phyloP scores from a whole-genome alignment of 306 rosid genomes.

The Bauhinia variegata region DNA sequence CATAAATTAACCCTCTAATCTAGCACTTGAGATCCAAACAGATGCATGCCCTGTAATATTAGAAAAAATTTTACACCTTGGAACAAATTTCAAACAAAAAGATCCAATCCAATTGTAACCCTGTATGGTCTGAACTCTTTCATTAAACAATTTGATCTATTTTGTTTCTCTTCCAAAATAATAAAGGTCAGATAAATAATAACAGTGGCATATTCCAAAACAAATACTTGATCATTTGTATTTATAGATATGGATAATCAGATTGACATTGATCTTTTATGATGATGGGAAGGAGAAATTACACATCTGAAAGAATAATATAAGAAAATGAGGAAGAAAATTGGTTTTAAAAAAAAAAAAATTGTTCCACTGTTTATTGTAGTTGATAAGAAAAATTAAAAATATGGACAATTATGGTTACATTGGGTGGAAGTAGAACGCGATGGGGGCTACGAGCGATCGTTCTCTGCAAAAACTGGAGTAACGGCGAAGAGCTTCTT shows the following conservation, averaged over 20 bases:
- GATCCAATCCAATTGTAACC: too few species aligned
- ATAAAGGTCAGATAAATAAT: neutral
- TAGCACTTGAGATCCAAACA: neutral
- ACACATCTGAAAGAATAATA: neutral
- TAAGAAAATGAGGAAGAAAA: neutral
- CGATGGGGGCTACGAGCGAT: neutral
- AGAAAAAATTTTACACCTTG: neutral
- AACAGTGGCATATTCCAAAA: too few species aligned
- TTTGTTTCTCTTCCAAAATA: neutral
- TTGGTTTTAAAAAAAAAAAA: neutral
- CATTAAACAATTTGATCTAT: neutral
- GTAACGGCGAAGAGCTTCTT: constrained; percentile 43
- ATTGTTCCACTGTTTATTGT: neutral
- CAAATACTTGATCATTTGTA: too few species aligned
- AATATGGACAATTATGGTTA: neutral
- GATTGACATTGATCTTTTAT: neutral
- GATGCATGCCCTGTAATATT: neutral
- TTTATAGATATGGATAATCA: neutral
- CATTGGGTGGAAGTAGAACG: neutral
- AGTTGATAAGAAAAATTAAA: neutral
- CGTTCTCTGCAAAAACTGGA: constrained; percentile 28
- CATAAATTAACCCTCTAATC: neutral
- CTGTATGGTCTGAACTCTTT: neutral
- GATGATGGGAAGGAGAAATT: neutral
- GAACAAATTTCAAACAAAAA: neutral